Evolutionary conservation across 1,284 basidiomycete species (phyloP), one percentile per base, ranked within the genome.

Genomic region (Ganoderma lingzhi): DNA sequence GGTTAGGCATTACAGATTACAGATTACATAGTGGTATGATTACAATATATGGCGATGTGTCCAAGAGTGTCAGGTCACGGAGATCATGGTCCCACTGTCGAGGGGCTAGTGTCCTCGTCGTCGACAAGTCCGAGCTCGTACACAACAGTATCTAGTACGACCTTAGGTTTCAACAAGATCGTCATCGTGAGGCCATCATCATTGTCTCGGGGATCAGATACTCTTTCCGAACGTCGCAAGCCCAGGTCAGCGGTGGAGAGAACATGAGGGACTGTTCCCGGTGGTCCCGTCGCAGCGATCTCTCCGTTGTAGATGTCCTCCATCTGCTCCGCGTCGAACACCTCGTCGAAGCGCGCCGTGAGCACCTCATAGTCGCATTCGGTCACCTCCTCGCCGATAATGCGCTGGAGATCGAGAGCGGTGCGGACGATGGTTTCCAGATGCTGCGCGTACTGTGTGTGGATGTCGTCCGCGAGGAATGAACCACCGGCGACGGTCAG

Each of bases 311-410:
- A 81, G 80, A 42, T 79, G 63, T 87, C 84, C 32, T 88, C 84
- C 87, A 90, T 87, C 59, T 70, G 77, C 15, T 71, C 71, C 0
- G 73, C 68, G 66, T 85, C 80, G 64, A 84, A 89, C n/a, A 65
- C 72, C 80, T 48, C 84, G 76, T 45, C 84, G 80, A 77, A 84
- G 80, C 68, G 72, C 48, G 67, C 71, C n/a, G 72, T 62, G 55
- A 74, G 88, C 67, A 74, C 88, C 87, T 65, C 84, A 83, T 4
- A 84, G 85, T 14, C 85, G 84, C 58, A 69, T 19, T 65, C 67
- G 53, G 64, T 44, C 53, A 89, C 80, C 30, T 85, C 85, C 75
- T 89, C 86, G 3, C 88, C 87, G 45, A 88, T 83, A n/a, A 82
- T 83, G 72, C 82, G 84, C 74, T 89, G 87, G 63, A 90, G 73